phyloP scores from a whole-genome alignment of 805 yeast species.

The Vanderwaltozyma verrucispora region DNA sequence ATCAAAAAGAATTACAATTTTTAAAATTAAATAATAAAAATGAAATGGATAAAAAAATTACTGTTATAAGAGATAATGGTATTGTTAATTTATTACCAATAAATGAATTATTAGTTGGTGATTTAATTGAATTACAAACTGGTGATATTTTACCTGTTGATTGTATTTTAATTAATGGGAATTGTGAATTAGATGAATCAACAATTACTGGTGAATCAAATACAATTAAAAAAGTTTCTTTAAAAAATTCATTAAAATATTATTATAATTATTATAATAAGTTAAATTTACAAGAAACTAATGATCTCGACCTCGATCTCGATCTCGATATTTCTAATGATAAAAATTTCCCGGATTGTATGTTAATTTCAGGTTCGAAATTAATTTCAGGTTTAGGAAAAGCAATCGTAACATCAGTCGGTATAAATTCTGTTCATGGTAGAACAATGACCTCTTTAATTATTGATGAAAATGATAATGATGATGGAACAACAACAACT shows the following conservation, averaged over 20 bases:
- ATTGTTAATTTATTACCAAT: slow-evolving; percentile 58
- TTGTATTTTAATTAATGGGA: slow-evolving; percentile 61
- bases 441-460: slow-evolving; percentile 70
- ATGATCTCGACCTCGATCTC: not conserved
- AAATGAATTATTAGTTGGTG: slow-evolving; percentile 77
- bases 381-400: slow-evolving; percentile 77
- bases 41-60: slow-evolving; percentile 45
- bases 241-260: slow-evolving; percentile 30
- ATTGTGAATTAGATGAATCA: slow-evolving; percentile 82
- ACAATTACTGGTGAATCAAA: slow-evolving; percentile 91
- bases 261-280: slow-evolving; percentile 20
- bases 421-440: slow-evolving; percentile 82
- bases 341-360: slow-evolving; percentile 47
- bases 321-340: slow-evolving; percentile 3
- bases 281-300: too few species aligned
- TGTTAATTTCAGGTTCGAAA: slow-evolving; percentile 85
- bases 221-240: slow-evolving; percentile 61
- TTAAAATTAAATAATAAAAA: slow-evolving; percentile 79
- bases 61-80: slow-evolving; percentile 45
- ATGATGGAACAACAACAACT: slow-evolving; percentile 66
- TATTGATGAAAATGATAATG: not conserved
- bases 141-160: slow-evolving; percentile 95
- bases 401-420: slow-evolving; percentile 85
- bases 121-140: slow-evolving; percentile 69
- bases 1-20: slow-evolving; percentile 91